These are phyloP conservation scores for Afroboletus lepidellus DNA, from an alignment of 1,284 basidiomycete genomes.

Conservation along the genomic window DNA sequence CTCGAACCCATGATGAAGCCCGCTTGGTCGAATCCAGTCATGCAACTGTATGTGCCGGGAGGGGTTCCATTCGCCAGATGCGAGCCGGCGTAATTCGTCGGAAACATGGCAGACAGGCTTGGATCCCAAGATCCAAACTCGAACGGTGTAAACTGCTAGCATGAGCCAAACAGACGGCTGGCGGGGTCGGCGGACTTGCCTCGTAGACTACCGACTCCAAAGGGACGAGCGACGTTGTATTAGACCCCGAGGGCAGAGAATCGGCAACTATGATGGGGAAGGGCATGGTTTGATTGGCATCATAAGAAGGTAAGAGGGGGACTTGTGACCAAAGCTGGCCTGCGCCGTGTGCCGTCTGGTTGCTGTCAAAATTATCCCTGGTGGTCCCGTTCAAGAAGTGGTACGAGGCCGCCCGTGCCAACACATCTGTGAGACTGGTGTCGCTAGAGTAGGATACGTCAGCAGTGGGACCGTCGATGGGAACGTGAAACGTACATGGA, in stretches of 20 bases:
- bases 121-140: conserved; percentile 73
- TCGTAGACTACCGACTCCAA: conserved; percentile 59
- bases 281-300: conserved; percentile 41
- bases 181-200: conserved; percentile 33
- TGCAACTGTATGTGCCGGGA: conserved; percentile 51
- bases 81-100: conserved; percentile 60
- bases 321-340: conserved; percentile 65
- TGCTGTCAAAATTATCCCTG: conserved; percentile 57
- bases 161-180: conserved; percentile 1
- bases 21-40: conserved; percentile 64
- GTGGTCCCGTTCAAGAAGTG: conserved; percentile 66
- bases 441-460: conserved; percentile 38
- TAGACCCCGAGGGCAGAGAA: conserved; percentile 49
- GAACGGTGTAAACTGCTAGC: conserved; percentile 55
- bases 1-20: conserved; percentile 66
- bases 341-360: conserved; percentile 57
- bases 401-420: conserved; percentile 63
- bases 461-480: not conserved
- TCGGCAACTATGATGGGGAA: conserved; percentile 59
- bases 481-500: conserved; percentile 45
- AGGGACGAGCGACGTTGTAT: conserved; percentile 40
- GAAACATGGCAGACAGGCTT: conserved; percentile 56
- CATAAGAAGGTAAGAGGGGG: conserved; percentile 46
- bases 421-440: conserved; percentile 61
- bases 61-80: conserved; percentile 51